Evolutionary conservation across 73 alveolate species (phyloP).

Genomic region (Tetrahymena borealis): DNA sequence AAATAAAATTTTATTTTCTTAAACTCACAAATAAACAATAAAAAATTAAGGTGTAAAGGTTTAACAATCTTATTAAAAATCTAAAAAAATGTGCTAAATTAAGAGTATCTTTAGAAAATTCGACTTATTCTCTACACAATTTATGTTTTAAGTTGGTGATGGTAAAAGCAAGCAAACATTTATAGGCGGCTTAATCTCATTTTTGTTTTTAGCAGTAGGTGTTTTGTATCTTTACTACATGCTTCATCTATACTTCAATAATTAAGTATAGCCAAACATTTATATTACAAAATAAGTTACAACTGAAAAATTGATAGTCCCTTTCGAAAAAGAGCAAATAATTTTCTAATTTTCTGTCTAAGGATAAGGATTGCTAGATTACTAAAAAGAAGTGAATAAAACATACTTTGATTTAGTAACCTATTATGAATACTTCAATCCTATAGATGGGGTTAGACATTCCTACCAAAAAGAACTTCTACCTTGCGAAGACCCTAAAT

Average conservation of each 20-base stretch:
- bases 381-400: neutral
- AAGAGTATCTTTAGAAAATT: too few species aligned
- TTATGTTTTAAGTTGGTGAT: neutral
- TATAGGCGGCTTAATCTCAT: neutral
- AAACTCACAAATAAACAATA: too few species aligned
- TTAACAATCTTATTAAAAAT: too few species aligned
- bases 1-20: too few species aligned
- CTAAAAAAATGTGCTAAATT: too few species aligned
- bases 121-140: neutral
- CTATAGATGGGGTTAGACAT: neutral
- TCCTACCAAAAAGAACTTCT: neutral
- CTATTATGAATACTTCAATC: neutral
- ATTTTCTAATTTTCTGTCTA: neutral
- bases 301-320: neutral
- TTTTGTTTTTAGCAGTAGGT: neutral
- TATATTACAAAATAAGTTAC: neutral
- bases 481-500: neutral
- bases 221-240: neutral
- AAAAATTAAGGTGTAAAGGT: too few species aligned
- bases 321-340: neutral
- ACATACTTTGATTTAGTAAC: neutral
- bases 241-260: neutral
- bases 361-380: neutral
- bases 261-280: neutral
- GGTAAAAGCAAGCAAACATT: neutral